phyloP scores from a whole-genome alignment of 148 eudicot species.

The Rhododendron mucronatum region DNA sequence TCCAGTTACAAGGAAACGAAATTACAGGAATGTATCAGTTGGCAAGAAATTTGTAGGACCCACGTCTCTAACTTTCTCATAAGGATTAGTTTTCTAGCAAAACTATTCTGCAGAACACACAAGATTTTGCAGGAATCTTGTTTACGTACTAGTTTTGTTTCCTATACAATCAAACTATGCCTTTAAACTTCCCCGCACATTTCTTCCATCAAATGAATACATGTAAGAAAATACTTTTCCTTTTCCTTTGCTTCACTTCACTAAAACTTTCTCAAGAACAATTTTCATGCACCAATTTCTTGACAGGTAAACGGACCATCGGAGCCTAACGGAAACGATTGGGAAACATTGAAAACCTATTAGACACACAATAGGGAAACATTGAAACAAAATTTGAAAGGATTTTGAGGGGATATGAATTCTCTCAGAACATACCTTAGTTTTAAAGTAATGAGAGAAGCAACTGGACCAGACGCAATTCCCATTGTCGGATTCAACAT shows the following conservation, averaged over 20 bases:
- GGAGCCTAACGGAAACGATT: neutral
- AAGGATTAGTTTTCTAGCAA: neutral
- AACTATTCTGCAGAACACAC: neutral
- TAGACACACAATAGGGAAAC: neutral
- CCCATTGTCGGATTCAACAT: constrained; percentile 8
- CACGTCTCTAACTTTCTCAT: neutral
- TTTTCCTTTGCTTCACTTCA: neutral
- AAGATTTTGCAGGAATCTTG: neutral
- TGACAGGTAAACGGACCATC: too few species aligned
- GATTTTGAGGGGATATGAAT: neutral
- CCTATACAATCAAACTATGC: neutral
- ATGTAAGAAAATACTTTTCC: neutral
- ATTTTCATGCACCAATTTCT: neutral
- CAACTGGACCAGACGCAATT: constrained; percentile 7
- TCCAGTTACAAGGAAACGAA: neutral
- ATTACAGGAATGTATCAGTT: too few species aligned
- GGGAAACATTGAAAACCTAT: neutral
- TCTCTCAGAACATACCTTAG: constrained; percentile 15
- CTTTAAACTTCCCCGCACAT: neutral
- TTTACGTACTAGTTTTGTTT: neutral
- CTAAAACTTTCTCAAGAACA: neutral
- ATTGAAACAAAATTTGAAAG: neutral
- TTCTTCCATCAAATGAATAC: neutral
- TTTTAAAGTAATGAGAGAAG: constrained; percentile 10
- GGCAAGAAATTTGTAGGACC: neutral